Base-by-base conservation (phyloP, 2,329 filamentous ascomycete species). In the Chaetomiaceae sp. region DNA sequence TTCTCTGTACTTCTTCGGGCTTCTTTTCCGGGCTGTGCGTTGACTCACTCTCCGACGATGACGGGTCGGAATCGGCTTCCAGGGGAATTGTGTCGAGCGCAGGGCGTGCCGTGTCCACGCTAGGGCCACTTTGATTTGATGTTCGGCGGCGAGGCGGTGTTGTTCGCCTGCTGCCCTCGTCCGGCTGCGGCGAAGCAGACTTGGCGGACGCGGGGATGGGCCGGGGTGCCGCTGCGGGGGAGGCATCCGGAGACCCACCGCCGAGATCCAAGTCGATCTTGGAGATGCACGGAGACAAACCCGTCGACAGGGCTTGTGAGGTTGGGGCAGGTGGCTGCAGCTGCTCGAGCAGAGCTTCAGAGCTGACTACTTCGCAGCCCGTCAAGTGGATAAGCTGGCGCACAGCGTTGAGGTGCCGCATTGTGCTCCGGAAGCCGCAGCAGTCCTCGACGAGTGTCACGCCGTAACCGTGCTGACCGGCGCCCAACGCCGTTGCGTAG, bases 371-470 rank as follows among this genome's bases (percentile, higher is more conserved):
- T 41, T 83, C 80, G 42, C 87, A 90, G 27, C 87, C 89, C 55
- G 91, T 87, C 47, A 89, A 80, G 37, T 89, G 82, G 2, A 81
- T 76, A 66, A 96, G 85, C 50, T 83, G 81, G 48, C 79, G 77
- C 60, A 95, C 74, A 0, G 91, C 87, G 58, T 81, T 76, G 40
- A 81, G 74, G 61, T 95, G 90, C 38, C 89, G 82, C 16, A 74
- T 69, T 53, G 84, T 80, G 61, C 76, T 84, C 42, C 89, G 82
- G 64, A 86, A 96, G 10, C 90, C 91, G 51, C 95, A 82, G 67
- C 91, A 96, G 67, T 97, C 90, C 48, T 94, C 85, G 34, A 97
- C 75, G 11, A 97, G 75, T 5, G 87, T 94, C 64, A 96, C 89
- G n/a, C 82, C 77, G 64, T 95, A 84, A 4, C 91, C 94, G 68